Conservation (phyloP, 2,329 filamentous ascomycete species). For the Sporothrix protearum region DNA sequence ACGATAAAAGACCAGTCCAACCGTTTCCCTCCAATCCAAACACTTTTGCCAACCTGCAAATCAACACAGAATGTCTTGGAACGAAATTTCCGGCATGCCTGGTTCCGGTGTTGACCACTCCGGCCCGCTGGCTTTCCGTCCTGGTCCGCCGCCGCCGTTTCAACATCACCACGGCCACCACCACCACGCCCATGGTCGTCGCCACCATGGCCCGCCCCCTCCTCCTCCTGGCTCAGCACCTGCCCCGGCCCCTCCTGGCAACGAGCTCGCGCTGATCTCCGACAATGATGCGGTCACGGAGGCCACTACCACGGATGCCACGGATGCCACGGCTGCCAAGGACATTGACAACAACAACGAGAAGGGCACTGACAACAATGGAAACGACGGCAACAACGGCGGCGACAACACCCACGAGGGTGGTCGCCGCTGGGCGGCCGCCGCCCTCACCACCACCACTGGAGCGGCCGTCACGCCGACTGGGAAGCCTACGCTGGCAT, state of each 20-base stretch:
- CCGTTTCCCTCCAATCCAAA: neutral
- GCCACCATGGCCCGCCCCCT: slow-evolving; percentile 24
- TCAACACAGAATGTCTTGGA: slow-evolving; percentile 15
- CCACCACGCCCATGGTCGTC: slow-evolving; percentile 19
- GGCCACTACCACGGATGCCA: neutral
- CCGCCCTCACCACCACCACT: slow-evolving; percentile 8
- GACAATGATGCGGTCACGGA: neutral
- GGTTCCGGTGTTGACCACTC: slow-evolving; percentile 40
- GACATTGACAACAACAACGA: slow-evolving; percentile 10
- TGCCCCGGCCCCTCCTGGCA: neutral
- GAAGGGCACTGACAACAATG: neutral
- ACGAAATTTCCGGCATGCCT: slow-evolving; percentile 3
- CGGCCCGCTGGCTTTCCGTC: slow-evolving; percentile 18
- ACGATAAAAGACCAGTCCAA: neutral
- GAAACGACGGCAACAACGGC: neutral
- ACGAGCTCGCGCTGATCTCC: neutral
- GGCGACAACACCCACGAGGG: neutral
- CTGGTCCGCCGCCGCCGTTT: slow-evolving; percentile 24
- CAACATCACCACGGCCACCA: slow-evolving; percentile 26
- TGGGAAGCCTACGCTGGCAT: neutral
- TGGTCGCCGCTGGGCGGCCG: neutral
- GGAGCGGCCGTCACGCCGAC: slow-evolving; percentile 15
- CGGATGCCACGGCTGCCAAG: neutral
- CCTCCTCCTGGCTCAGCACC: slow-evolving; percentile 6
- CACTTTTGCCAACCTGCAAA: slow-evolving; percentile 9